A percentile compares a stretch with the other conserved stretches of the same genome.
Evolutionary conservation across 768 basidiomycete genomes (phyloP).

Genomic region (Rhizopogon sp.): DNA sequence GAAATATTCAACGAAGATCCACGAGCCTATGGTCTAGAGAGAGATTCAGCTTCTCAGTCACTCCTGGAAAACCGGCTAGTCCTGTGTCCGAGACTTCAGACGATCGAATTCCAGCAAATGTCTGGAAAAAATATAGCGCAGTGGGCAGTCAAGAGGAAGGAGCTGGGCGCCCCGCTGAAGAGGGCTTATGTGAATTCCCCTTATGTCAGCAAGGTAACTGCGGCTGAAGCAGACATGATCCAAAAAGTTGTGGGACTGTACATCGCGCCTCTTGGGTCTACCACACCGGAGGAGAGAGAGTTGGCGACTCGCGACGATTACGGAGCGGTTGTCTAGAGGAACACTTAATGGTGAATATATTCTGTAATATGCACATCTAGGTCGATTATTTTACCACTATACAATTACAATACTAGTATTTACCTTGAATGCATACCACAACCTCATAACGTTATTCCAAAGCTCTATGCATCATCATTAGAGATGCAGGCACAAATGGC

Average conservation of each 20-base stretch:
- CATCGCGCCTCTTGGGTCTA: slow-evolving; percentile 29
- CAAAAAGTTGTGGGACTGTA: slow-evolving; percentile 14
- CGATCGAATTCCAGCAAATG: slow-evolving; percentile 42
- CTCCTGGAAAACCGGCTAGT: slow-evolving; percentile 10
- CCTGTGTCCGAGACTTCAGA: slow-evolving; percentile 41
- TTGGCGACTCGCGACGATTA: slow-evolving; percentile 18
- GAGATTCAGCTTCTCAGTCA: slow-evolving; percentile 3
- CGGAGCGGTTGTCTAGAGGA: neutral
- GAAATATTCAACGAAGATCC: slow-evolving; percentile 44
- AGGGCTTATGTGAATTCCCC: slow-evolving; percentile 43
- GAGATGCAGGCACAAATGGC: too few relatives aligned
- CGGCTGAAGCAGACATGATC: slow-evolving; percentile 14
- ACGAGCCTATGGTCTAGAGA: slow-evolving; percentile 10
- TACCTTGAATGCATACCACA: too few relatives aligned
- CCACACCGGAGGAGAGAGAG: slow-evolving; percentile 41
- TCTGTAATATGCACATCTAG: neutral
- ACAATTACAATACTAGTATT: neutral
- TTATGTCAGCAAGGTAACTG: slow-evolving; percentile 18
- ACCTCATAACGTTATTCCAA: too few relatives aligned
- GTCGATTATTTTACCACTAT: neutral
- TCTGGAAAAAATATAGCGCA: slow-evolving; percentile 25
- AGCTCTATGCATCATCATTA: too few relatives aligned
- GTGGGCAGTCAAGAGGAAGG: slow-evolving; percentile 33
- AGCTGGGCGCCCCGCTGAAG: slow-evolving; percentile 39
- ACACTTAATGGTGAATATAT: neutral